Evolutionary conservation across 805 yeast genomes (phyloP).

Genomic region (Ogataea angusta): DNA sequence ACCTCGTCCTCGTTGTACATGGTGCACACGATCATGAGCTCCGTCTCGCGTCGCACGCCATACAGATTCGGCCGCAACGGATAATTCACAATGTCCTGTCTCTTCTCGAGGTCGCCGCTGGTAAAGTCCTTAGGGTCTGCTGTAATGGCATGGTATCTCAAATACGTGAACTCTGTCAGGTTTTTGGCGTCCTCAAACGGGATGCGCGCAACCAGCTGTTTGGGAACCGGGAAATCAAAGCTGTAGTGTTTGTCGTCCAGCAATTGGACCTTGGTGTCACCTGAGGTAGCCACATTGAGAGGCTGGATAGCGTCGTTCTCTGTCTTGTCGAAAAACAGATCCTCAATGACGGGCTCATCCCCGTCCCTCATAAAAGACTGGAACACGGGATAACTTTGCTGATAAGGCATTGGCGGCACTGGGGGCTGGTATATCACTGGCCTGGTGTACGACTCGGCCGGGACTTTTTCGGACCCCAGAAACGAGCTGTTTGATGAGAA

Average conservation of each 20-base stretch:
- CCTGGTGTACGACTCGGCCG: neutral
- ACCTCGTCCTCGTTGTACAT: constrained; percentile 89
- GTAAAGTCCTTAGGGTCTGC: constrained; percentile 80
- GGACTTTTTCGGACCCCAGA: constrained; percentile 3
- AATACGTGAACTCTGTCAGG: constrained; percentile 58
- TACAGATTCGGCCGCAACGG: constrained; percentile 75
- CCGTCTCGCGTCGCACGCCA: constrained; percentile 73
- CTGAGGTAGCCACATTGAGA: constrained; percentile 25
- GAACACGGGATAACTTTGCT: constrained; percentile 15
- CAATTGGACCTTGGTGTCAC: constrained; percentile 41
- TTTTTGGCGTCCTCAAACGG: constrained; percentile 38
- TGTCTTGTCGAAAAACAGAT: constrained; percentile 13
- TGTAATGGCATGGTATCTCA: constrained; percentile 92
- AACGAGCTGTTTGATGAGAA: constrained; percentile 7
- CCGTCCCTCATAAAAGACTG: constrained; percentile 27
- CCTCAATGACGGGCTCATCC: constrained; percentile 29
- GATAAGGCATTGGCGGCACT: constrained; percentile 7
- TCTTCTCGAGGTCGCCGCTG: constrained; percentile 48
- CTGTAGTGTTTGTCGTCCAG: constrained; percentile 69
- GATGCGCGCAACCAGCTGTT: constrained; percentile 49
- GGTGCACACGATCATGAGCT: constrained; percentile 82
- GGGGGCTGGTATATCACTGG: constrained; percentile 1
- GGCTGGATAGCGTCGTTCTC: constrained; percentile 14
- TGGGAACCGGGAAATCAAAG: constrained; percentile 82
- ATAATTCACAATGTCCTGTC: constrained; percentile 27